Base-by-base conservation (phyloP, 257 asterid species). In the Nicotiana paniculata region DNA sequence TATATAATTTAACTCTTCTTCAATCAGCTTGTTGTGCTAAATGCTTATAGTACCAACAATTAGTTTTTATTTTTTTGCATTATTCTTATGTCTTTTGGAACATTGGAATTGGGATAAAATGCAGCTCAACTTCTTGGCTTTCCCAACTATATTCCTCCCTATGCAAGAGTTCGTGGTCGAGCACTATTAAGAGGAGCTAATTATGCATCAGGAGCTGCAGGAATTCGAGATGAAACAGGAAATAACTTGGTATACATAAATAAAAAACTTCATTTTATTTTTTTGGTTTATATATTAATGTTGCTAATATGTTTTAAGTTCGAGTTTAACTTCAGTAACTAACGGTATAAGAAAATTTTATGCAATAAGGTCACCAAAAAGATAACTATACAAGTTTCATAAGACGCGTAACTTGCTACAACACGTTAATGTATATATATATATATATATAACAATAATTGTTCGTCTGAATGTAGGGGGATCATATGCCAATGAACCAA, bases 161-260 rank as follows among this genome's bases (percentile, higher is more conserved):
- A 84, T 68, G 85, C 95, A 8, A 85, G 86, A 4, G 82, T 85
- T 30, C 90, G 95, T 18, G 97, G 97, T 48, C 86, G 91, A 79
- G 89, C 68, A 32, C 76, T 92, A 59, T 90, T 93, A 17, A 88
- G 81, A 67, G 98, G 98, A 80, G 92, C 89, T 53, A 95, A 95
- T 83, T 95, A 85, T 53, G 97, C 98, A 51, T 95, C 98, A 1
- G 98, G 97, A 66, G 98, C 98, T 21, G 89, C 97, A 11, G 98
- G 98, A 76, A 95, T 95, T 13, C 85, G 97, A 59, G 97, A 91
- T 69, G 98, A 95, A 90, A 95, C 98, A n/a, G 98, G 98, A 82
- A 89, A 93, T 83, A 93, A 95, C 81, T 79, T 95, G 95, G 98
- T 93, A 89, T 9, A 6, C 30, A 17, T 24, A 37, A 24, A 8